Base-by-base conservation (phyloP, 2,329 filamentous ascomycete species). In the Ceratocystis destructans region DNA sequence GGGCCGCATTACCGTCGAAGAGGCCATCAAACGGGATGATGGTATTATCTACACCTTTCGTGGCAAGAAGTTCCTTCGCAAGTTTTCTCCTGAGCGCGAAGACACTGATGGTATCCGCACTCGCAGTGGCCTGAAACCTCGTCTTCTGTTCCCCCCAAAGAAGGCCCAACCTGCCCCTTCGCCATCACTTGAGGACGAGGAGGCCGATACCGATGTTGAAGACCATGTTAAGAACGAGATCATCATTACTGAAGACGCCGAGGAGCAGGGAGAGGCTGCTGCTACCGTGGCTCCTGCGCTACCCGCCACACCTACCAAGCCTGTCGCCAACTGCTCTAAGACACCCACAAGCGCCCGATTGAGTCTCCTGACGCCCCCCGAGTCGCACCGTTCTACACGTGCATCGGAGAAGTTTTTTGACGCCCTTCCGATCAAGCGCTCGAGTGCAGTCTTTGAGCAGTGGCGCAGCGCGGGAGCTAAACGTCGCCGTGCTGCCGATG, bases 11-110 rank as follows among this genome's bases (percentile, higher is more conserved):
- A 77, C 82, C 2, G 78, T 90, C 68, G 83, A 89, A 5, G 82
- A 87, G 59, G 84, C 84, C 15, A 80, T 82, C 2, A 75, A 79
- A 41, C 85, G 87, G 37, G 81, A 86, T 3, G 87, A 93, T 73
- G 89, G 89, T 68, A 81, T 90, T 72, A 78, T 91, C 69, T 90
- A 86, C 71, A 82, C 86, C 12, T 93, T 93, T 79, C 89, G 89
- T 71, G 89, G 89, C 73, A 90, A 88, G 79, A 89, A 85, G 73
- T 79, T 89, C 66, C 90, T 90, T 77, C 85, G 86, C 74, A 87
- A 86, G 72, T 90, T 87, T 70, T 74, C 78, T 37, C 74, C 77
- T 61, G 76, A 76, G 28, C 73, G 69, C 45, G 73, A 77, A 48
- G 72, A 72, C 55, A 75, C 74, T 53, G 75, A 74, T 7, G 73